A percentile compares a stretch with the other conserved stretches of the same genome.
phyloP scores from a whole-genome alignment of 371 early-diverging fungal genomes.

The Haplosporangium sp. region DNA sequence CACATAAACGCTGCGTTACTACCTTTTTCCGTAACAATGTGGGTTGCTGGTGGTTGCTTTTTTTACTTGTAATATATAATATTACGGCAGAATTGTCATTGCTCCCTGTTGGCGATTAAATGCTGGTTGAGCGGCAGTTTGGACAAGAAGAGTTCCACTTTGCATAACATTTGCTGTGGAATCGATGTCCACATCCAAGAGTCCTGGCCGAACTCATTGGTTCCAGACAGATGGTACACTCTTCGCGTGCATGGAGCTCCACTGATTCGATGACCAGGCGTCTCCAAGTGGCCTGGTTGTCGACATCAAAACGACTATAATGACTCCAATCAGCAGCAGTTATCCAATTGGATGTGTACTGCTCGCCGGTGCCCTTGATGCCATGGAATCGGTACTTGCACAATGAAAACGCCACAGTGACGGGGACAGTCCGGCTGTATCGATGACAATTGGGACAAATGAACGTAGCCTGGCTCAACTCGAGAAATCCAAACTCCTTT shows the following conservation, averaged over 20 bases:
- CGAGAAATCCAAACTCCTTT: not conserved
- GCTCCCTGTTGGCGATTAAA: not conserved
- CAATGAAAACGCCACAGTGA: slow-evolving; percentile 6
- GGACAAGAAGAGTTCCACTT: not conserved
- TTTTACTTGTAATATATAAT: no score
- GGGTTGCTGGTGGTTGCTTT: no score
- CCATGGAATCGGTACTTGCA: slow-evolving; percentile 13
- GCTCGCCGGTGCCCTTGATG: not conserved
- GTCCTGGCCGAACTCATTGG: not conserved
- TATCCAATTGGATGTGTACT: slow-evolving; percentile 1
- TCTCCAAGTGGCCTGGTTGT: not conserved
- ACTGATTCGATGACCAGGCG: slow-evolving; percentile 5
- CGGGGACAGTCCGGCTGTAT: not conserved
- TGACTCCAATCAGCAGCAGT: not conserved
- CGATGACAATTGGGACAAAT: slow-evolving; percentile 4
- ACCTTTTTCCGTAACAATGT: no score
- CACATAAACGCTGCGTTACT: no score
- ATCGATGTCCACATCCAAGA: not conserved
- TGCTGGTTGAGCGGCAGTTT: not conserved
- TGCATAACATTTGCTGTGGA: not conserved
- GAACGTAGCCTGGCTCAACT: not conserved
- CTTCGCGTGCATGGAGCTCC: not conserved
- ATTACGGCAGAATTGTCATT: no score
- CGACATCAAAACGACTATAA: not conserved
- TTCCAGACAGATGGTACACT: not conserved